Evolutionary conservation across 2,329 filamentous ascomycete genomes (phyloP), one percentile per base, ranked within the genome.

Genomic region (Beauveria caledonica): DNA sequence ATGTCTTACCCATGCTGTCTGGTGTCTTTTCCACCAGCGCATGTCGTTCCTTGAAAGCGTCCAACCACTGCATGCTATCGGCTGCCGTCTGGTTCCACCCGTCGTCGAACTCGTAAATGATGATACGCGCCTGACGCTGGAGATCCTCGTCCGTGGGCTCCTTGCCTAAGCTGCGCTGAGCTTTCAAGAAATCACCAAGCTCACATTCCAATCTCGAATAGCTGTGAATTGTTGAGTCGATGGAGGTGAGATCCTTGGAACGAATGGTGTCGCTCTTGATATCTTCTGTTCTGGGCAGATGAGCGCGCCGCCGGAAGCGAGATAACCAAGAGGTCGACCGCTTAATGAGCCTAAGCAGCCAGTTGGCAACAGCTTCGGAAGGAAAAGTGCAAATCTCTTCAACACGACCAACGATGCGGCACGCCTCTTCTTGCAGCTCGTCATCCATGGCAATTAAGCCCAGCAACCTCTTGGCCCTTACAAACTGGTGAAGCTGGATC

Each of bases 41-140:
- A 63, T 83, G 78, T 54, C 80, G 76, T 45, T 74, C 69, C 62
- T 76, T 80, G 71, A 86, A 86, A 13, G 76, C 71, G 3, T 72
- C 68, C 1, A 86, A 73, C 80, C 83, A 85, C 3, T 74, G 69
- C 3, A 72, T 64, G 62, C 83, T 82, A 63, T 87, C 84, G 3
- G 83, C 81, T 0, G 79, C 80, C 1, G 84, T 87, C 66, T 86
- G 84, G 63, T 86, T 86, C 83, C 84, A 86, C 10, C 78, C 78
- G 64, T 86, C 83, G 57, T 86, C 82, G 61, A 77, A 80, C 51
- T 84, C 82, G 69, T 84, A 86, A 23, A 86, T 83, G 65, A 86
- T 83, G 56, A 84, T 75, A 63, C 84, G 78, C 23, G 83, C 83
- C 65, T 85, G 75, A 29, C 73, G 73, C 65, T 85, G 83, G 44